Percentiles rank a stretch among this genome's conserved stretches.
Evolutionary conservation across 495 filamentous ascomycete genomes (phyloP).

Genomic region (Talaromyces liani): DNA sequence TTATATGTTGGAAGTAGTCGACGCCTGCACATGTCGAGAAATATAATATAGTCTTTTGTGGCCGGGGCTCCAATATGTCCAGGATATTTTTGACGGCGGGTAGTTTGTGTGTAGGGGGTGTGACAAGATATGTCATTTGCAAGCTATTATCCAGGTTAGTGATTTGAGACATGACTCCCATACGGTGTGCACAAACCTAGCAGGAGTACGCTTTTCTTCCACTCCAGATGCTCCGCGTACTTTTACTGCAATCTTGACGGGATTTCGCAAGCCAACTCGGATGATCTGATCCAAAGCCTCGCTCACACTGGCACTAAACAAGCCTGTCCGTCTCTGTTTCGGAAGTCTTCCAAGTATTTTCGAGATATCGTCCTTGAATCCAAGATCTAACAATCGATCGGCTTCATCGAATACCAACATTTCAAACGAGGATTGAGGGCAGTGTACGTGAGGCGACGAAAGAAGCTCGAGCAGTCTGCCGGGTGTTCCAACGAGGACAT

Average conservation of each 20-base stretch:
- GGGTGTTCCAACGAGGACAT: conserved; percentile 81
- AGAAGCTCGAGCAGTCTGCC: conserved; percentile 84
- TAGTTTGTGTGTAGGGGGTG: conserved; percentile 68
- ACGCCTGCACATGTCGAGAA: conserved; percentile 93
- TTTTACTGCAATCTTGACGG: conserved; percentile 86
- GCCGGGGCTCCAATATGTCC: conserved; percentile 56
- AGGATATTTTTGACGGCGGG: conserved; percentile 66
- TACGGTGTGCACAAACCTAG: conserved; percentile 34
- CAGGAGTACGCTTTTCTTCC: conserved; percentile 83
- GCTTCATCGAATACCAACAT: conserved; percentile 91
- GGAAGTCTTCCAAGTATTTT: conserved; percentile 78
- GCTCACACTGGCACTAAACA: conserved; percentile 88
- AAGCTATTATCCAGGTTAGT: conserved; percentile 36
- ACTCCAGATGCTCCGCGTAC: conserved; percentile 69
- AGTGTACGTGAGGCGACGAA: conserved; percentile 84
- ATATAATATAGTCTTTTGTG: conserved; percentile 83
- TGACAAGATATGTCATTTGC: conserved; percentile 82
- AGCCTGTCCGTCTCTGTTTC: conserved; percentile 86
- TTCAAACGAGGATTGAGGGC: conserved; percentile 81
- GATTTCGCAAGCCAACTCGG: conserved; percentile 86
- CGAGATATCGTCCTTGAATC: conserved; percentile 85
- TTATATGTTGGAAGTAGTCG: conserved; percentile 77
- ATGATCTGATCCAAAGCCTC: conserved; percentile 90
- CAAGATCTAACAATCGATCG: conserved; percentile 86
- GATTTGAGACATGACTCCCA: background rate